Percentiles rank a stretch among this genome's conserved stretches.
Conservation (phyloP, 2,329 filamentous ascomycete species). For the Pseudopyrenochaeta lycopersici region DNA sequence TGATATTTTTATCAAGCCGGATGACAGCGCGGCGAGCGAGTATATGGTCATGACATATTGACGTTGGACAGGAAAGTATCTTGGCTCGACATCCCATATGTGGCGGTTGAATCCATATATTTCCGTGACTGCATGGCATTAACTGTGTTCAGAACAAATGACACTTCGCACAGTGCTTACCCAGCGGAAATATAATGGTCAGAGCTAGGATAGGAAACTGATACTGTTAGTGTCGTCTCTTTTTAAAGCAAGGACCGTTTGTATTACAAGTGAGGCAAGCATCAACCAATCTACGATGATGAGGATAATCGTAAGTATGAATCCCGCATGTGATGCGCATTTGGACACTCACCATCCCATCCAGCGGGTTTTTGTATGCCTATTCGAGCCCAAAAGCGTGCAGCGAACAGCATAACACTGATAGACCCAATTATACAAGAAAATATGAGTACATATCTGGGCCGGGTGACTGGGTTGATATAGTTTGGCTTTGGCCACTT, state of each 20-base stretch:
- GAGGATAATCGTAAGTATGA: too few relatives aligned
- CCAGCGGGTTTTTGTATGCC: slow-evolving; percentile 27
- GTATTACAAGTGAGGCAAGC: slow-evolving; percentile 14
- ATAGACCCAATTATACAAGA: slow-evolving; percentile 27
- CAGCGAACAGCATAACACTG: slow-evolving; percentile 22
- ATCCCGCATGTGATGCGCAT: too few relatives aligned
- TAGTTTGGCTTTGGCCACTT: slow-evolving; percentile 30
- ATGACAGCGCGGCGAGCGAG: slow-evolving; percentile 20
- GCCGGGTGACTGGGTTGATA: slow-evolving; percentile 18
- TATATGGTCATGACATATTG: slow-evolving; percentile 32
- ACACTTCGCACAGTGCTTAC: slow-evolving; percentile 6
- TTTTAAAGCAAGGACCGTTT: too few relatives aligned
- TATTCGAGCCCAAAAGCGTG: slow-evolving; percentile 31
- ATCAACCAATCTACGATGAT: slow-evolving; percentile 25
- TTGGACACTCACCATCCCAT: slow-evolving; percentile 18
- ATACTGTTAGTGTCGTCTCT: too few relatives aligned
- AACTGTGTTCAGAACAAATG: slow-evolving; percentile 1
- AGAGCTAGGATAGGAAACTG: slow-evolving; percentile 17
- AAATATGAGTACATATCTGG: slow-evolving; percentile 21
- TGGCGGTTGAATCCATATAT: slow-evolving; percentile 28
- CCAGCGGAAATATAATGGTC: slow-evolving; percentile 26
- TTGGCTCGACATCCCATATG: slow-evolving; percentile 28
- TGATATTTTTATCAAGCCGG: slow-evolving; percentile 37
- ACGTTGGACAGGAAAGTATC: slow-evolving; percentile 18
- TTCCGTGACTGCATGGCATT: slow-evolving; percentile 18